Evolutionary conservation across 257 asterid genomes (phyloP).

Genomic region (Penstemon barbatus): DNA sequence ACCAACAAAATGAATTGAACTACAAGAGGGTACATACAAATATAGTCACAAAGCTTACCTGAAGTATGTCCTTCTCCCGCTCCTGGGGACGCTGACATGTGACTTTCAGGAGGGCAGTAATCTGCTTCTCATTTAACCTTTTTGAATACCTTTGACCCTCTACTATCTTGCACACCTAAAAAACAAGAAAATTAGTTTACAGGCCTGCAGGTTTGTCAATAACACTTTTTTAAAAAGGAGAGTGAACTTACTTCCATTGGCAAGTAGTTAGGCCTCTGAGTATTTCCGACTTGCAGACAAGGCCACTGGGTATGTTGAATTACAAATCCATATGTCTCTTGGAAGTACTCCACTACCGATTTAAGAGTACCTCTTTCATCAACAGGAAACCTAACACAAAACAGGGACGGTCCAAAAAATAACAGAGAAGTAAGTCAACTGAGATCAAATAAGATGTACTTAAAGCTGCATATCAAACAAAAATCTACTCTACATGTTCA

Average conservation of each 20-base stretch:
- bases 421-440: conserved; percentile 2
- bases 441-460: background rate
- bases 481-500: background rate
- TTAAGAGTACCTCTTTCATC: conserved; percentile 88
- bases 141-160: conserved; percentile 95
- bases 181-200: background rate
- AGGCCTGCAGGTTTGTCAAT: background rate
- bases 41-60: conserved; percentile 39
- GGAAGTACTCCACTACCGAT: conserved; percentile 82
- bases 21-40: background rate
- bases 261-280: conserved; percentile 78
- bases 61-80: conserved; percentile 71
- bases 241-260: conserved; percentile 83
- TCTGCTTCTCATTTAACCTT: conserved; percentile 89
- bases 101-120: conserved; percentile 84
- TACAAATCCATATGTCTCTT: conserved; percentile 74
- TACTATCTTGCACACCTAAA: conserved; percentile 90
- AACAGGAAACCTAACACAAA: conserved; percentile 69
- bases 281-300: conserved; percentile 93
- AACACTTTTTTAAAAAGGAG: background rate
- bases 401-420: conserved; percentile 19
- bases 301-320: conserved; percentile 84
- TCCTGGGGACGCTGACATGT: conserved; percentile 97
- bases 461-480: background rate
- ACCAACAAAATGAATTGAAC: conserved; percentile 12